These are phyloP conservation scores for Setomelanomma holmii DNA, from an alignment of 2,329 filamentous ascomycete genomes.

Conservation along the genomic window DNA sequence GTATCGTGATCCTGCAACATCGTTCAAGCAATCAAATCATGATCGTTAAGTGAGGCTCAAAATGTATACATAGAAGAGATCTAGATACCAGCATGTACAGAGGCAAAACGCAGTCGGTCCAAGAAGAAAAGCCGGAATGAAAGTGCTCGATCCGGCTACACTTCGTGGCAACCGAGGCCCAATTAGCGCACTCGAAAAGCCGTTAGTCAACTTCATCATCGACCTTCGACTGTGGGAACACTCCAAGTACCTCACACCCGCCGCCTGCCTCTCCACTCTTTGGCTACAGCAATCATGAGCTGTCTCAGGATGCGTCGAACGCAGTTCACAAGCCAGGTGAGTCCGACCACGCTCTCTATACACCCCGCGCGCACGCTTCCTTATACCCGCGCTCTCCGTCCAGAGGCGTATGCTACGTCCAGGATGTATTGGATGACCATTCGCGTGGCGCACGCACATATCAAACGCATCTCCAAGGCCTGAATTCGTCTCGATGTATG, in stretches of 20 bases:
- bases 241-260: constrained; percentile 28
- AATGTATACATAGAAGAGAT: too few species aligned
- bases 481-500: neutral
- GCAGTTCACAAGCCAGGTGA: constrained; percentile 50
- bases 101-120: neutral
- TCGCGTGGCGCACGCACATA: neutral
- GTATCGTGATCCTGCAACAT: too few species aligned
- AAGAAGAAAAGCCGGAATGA: constrained; percentile 36
- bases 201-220: constrained; percentile 26
- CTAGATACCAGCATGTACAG: too few species aligned
- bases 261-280: constrained; percentile 34
- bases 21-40: too few species aligned
- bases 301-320: constrained; percentile 49
- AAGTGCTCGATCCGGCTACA: constrained; percentile 13
- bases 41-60: too few species aligned
- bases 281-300: constrained; percentile 45
- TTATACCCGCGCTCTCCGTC: constrained; percentile 32
- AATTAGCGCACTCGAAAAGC: constrained; percentile 27
- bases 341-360: constrained; percentile 22
- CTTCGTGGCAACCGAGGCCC: constrained; percentile 37
- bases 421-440: neutral
- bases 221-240: constrained; percentile 15
- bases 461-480: neutral
- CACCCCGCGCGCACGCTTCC: constrained; percentile 15
- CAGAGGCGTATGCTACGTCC: constrained; percentile 26